Evolutionary conservation across 176 grass and related monocot species (phyloP).

Genomic region (Oryza brachyantha): DNA sequence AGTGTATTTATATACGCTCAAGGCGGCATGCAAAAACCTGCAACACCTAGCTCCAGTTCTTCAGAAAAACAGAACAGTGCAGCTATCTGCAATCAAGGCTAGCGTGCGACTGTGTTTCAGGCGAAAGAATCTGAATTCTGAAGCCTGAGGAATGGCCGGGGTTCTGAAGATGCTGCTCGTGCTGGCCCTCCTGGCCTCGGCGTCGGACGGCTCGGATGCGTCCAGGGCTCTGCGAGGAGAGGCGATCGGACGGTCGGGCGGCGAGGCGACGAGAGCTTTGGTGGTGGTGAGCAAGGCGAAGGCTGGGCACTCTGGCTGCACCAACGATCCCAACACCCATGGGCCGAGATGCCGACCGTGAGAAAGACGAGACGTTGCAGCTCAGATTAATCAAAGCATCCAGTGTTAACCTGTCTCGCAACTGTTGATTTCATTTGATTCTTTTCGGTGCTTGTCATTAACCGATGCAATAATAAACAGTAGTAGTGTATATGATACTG

Average conservation of each 20-base stretch:
- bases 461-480: neutral
- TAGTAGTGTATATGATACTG: neutral
- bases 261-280: neutral
- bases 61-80: neutral
- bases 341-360: neutral
- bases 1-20: slow-evolving; percentile 5
- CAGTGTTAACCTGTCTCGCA: neutral
- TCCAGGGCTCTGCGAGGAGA: neutral
- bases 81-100: no score
- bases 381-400: neutral
- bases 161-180: neutral
- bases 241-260: neutral
- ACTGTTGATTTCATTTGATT: neutral
- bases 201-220: neutral
- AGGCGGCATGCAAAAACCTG: neutral
- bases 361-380: neutral
- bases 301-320: slow-evolving; percentile 21
- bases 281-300: neutral
- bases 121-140: no score
- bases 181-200: neutral
- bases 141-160: neutral
- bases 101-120: no score
- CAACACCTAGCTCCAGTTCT: neutral
- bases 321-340: neutral
- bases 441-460: neutral